Evolutionary conservation across 768 basidiomycete genomes (phyloP).

Genomic region (Suillus variegatus): DNA sequence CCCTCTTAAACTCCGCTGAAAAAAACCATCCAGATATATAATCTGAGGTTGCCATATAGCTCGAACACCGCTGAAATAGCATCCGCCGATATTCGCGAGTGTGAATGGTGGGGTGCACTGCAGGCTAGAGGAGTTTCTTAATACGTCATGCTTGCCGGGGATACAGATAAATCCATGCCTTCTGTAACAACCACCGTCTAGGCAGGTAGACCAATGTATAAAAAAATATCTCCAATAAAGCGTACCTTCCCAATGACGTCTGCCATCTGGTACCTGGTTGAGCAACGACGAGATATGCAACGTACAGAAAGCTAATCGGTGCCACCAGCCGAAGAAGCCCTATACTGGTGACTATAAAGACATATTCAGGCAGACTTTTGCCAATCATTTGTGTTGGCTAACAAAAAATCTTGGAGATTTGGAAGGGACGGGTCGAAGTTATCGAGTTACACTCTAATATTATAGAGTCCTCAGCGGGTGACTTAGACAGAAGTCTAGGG

Average conservation of each 20-base stretch:
- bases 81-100: conserved; percentile 44
- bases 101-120: conserved; percentile 39
- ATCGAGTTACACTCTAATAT: background rate
- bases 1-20: conserved; percentile 37
- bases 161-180: conserved; percentile 26
- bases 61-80: conserved; percentile 51
- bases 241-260: conserved; percentile 31
- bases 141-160: background rate
- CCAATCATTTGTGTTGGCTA: conserved; percentile 41
- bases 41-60: conserved; percentile 19
- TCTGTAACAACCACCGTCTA: conserved; percentile 46
- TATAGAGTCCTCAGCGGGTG: background rate
- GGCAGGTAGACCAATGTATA: conserved; percentile 52
- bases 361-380: conserved; percentile 49
- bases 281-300: conserved; percentile 25
- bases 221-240: conserved; percentile 49
- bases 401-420: background rate
- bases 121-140: conserved; percentile 16
- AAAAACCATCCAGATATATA: conserved; percentile 58
- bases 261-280: background rate
- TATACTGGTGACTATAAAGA: conserved; percentile 53
- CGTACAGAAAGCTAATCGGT: conserved; percentile 47
- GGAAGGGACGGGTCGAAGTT: background rate
- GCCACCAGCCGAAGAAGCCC: conserved; percentile 47
- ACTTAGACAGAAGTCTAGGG: too few species aligned